These are phyloP conservation scores for Eucalyptus victrix DNA, from an alignment of 345 rosid species.

Conservation along the genomic window DNA sequence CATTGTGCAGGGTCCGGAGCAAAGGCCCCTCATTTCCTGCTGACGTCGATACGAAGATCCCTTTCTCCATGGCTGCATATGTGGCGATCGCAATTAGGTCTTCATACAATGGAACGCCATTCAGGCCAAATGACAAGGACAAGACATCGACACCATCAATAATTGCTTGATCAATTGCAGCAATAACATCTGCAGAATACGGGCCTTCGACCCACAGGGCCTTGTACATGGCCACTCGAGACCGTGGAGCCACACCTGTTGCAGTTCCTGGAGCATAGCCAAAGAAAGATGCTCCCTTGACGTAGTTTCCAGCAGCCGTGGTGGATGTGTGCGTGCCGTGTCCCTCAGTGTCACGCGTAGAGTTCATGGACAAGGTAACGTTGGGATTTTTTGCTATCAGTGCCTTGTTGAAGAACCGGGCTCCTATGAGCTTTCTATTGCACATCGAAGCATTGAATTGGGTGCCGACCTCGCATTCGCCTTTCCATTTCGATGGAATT, in stretches of 20 bases:
- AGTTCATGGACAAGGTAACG: slow-evolving; percentile 28
- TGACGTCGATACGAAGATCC: slow-evolving; percentile 34
- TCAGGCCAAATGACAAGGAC: slow-evolving; percentile 30
- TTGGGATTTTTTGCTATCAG: slow-evolving; percentile 13
- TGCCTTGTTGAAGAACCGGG: slow-evolving; percentile 34
- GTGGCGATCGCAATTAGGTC: slow-evolving; percentile 45
- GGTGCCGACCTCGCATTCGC: slow-evolving; percentile 27
- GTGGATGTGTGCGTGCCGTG: slow-evolving; percentile 54
- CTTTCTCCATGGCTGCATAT: slow-evolving; percentile 31
- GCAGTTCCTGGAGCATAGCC: slow-evolving; percentile 39
- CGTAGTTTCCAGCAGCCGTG: slow-evolving; percentile 32
- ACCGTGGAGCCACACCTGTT: slow-evolving; percentile 24
- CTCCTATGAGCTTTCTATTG: slow-evolving; percentile 46
- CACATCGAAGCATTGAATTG: slow-evolving; percentile 33
- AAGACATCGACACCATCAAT: slow-evolving; percentile 39
- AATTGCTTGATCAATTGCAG: slow-evolving; percentile 46
- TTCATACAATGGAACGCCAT: slow-evolving; percentile 10
- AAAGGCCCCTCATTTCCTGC: slow-evolving; percentile 31
- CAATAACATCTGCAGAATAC: slow-evolving; percentile 15
- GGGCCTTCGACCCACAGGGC: slow-evolving; percentile 25
- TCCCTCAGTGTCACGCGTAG: slow-evolving; percentile 32
- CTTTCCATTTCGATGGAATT: slow-evolving; percentile 38
- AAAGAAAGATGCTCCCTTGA: slow-evolving; percentile 21
- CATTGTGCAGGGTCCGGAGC: slow-evolving; percentile 17
- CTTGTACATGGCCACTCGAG: slow-evolving; percentile 45